Evolutionary conservation across 2,329 filamentous ascomycete genomes (phyloP).

Genomic region (Hymenoscyphus fraxineus): DNA sequence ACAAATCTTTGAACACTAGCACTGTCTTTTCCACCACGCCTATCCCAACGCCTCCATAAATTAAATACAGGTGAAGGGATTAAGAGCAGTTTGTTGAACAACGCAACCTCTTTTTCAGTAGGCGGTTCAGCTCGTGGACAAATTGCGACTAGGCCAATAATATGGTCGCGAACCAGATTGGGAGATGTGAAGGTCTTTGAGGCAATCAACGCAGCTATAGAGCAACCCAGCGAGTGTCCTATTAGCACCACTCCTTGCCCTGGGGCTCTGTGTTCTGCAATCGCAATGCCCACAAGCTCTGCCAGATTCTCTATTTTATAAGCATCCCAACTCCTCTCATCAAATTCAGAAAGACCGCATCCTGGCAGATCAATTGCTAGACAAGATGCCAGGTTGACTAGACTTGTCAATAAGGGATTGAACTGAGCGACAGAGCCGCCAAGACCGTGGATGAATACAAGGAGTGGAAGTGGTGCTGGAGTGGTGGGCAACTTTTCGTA

Average conservation of each 20-base stretch:
- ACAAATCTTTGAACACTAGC: constrained; percentile 76
- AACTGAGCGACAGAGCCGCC: constrained; percentile 93
- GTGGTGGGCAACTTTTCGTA: constrained; percentile 72
- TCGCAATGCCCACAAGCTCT: constrained; percentile 69
- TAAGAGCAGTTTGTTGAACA: constrained; percentile 56
- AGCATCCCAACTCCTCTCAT: constrained; percentile 67
- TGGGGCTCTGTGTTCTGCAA: constrained; percentile 67
- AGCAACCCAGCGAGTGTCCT: constrained; percentile 87
- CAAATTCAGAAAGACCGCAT: constrained; percentile 76
- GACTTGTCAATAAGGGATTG: constrained; percentile 71
- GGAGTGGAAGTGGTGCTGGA: constrained; percentile 71
- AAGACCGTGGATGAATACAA: constrained; percentile 89
- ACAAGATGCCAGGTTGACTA: constrained; percentile 79
- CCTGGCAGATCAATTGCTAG: constrained; percentile 87
- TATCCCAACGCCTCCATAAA: constrained; percentile 72
- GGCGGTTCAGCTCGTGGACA: constrained; percentile 71
- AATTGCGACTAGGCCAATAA: constrained; percentile 75
- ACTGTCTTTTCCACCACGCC: constrained; percentile 73
- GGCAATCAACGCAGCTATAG: constrained; percentile 69
- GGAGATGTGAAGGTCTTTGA: constrained; percentile 46
- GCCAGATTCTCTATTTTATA: constrained; percentile 75
- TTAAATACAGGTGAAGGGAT: constrained; percentile 73
- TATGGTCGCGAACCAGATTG: constrained; percentile 54
- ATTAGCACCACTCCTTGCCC: constrained; percentile 74
- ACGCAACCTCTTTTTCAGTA: constrained; percentile 47